Evolutionary conservation across 129 eudicot species (phyloP).

Genomic region (Artemisia annua): DNA sequence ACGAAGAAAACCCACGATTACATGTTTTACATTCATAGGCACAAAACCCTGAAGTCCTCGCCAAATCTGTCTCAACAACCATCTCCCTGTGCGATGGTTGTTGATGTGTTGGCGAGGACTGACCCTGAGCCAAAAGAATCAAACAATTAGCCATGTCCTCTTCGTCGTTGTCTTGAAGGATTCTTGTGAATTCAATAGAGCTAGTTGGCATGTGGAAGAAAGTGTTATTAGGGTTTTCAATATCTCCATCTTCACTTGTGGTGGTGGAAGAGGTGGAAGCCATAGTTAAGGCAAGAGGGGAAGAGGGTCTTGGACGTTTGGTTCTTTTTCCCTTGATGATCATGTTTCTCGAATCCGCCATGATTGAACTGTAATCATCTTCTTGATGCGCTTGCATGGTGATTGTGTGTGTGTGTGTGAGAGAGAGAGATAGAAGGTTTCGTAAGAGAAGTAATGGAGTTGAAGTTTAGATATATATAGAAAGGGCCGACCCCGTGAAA

Average conservation of each 20-base stretch:
- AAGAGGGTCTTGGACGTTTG: slow-evolving; percentile 57
- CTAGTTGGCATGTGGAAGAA: slow-evolving; percentile 25
- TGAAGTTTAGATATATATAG: slow-evolving; percentile 28
- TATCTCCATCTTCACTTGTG: slow-evolving; percentile 16
- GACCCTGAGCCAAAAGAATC: slow-evolving; percentile 77
- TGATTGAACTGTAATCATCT: slow-evolving; percentile 26
- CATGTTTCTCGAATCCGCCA: slow-evolving; percentile 34
- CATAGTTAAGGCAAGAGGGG: slow-evolving; percentile 59
- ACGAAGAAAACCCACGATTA: slow-evolving; percentile 61
- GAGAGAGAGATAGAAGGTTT: slow-evolving; percentile 27
- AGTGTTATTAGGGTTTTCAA: slow-evolving; percentile 19
- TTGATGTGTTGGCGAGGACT: slow-evolving; percentile 7
- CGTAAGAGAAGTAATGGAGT: slow-evolving; percentile 30
- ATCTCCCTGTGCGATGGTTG: slow-evolving; percentile 3
- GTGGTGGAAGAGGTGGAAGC: slow-evolving; percentile 41
- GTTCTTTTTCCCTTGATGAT: slow-evolving; percentile 61
- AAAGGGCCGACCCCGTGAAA: slow-evolving; percentile 48
- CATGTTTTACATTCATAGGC: slow-evolving; percentile 84
- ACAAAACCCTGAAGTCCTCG: slow-evolving; percentile 5
- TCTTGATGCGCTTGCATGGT: slow-evolving; percentile 43
- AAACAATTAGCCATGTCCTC: slow-evolving; percentile 88
- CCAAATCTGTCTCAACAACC: not conserved
- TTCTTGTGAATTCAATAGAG: slow-evolving; percentile 38
- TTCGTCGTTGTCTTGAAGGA: slow-evolving; percentile 62
- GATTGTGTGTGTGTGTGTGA: slow-evolving; percentile 9